Base-by-base conservation (phyloP, 2,329 filamentous ascomycete species). In the Alternaria metachromatica region DNA sequence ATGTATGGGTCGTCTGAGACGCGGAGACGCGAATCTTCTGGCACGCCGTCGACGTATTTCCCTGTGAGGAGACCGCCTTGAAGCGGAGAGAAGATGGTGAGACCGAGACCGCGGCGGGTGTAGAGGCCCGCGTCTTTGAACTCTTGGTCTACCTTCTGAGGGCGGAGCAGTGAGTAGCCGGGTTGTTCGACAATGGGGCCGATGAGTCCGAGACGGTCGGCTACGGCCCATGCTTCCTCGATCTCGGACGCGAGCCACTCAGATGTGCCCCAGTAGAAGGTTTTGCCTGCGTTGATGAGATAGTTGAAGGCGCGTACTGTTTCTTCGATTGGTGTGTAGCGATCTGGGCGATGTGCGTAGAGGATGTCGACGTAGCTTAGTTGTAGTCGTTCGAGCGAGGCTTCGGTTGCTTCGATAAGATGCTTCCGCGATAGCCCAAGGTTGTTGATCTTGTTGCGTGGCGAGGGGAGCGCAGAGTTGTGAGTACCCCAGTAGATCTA, bases 291-390 rank as follows among this genome's bases (percentile, higher is more conserved):
- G 77, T 88, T 83, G 76, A 92, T 91, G 57, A 92, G 80, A 77
- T 91, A 84, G 82, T 91, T 91, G 82, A 92, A 92, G 57, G 87
- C 88, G 57, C 89, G 87, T 41, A 92, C 89, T 3, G 86, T 88
- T 81, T 92, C 90, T 77, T 91, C 88, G 81, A 92, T 91, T 3
- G 89, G 90, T 0, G 89, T 91, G 50, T 87, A 82, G 9, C 87
- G 84, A 75, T 92, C 90, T 2, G 89, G 87, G 20, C 90, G 86
- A 80, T 92, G 90, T 15, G 89, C 89, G 72, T 90, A 91, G 69
- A 92, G 84, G 46, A 92, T 81, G 73, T 92, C 90, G 43, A 92
- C 89, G 72, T 90, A 90, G 44, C 85, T 82, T 50, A 89, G 82
- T 72, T 83, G 66, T 33, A 89, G 80, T 26, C 88, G 86, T 72